Percentiles rank a stretch among this genome's conserved stretches.
These are phyloP conservation scores for Erodium trifolium DNA, from an alignment of 441 rosid species.

Conservation along the genomic window DNA sequence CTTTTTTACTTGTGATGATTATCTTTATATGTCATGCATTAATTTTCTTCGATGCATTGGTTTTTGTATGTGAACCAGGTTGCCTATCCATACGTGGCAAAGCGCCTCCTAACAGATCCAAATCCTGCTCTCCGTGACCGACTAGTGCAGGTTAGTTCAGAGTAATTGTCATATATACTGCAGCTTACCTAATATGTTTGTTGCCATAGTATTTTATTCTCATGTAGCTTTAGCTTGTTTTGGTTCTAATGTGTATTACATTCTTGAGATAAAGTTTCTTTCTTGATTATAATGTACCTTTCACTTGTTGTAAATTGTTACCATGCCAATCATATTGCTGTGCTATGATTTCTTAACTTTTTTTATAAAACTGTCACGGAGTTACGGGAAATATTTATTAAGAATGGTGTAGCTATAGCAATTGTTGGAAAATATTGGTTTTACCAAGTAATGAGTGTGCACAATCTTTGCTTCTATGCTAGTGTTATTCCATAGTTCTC, in stretches of 20 bases:
- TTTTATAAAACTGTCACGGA: too few relatives aligned
- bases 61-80: conserved; percentile 39
- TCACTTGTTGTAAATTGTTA: background rate
- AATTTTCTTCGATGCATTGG: conserved; percentile 12
- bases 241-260: background rate
- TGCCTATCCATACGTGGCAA: conserved; percentile 93
- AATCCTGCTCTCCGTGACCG: conserved; percentile 93
- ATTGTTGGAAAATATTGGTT: background rate
- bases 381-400: too few relatives aligned
- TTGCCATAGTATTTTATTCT: background rate
- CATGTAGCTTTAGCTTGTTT: background rate
- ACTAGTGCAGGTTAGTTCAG: conserved; percentile 62
- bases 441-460: background rate
- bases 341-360: background rate
- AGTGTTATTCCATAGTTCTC: background rate
- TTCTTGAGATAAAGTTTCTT: background rate
- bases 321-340: background rate
- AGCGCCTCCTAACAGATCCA: conserved; percentile 90
- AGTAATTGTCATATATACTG: conserved; percentile 9
- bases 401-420: too few relatives aligned
- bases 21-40: background rate
- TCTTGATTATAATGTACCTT: background rate
- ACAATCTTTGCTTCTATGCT: background rate
- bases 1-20: background rate
- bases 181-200: background rate